Evolutionary conservation across 495 filamentous ascomycete species (phyloP), one percentile per base, ranked within the genome.

Genomic region (Astrothelium macrocarpum): DNA sequence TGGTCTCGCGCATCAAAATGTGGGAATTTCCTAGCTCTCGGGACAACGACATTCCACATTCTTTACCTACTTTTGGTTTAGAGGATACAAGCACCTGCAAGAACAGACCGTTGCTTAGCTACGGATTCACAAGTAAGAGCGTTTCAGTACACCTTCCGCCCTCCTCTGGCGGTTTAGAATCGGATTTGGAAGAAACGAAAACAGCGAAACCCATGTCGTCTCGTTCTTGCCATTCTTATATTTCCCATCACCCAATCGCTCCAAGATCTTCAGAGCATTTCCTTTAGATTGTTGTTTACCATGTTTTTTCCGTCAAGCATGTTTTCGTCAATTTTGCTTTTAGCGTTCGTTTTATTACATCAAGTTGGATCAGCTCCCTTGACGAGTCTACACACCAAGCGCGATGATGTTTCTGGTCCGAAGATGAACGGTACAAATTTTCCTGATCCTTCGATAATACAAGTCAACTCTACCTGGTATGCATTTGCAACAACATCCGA

Each of bases 381-480:
- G 5, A 49, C 14, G 14, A 49, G 45, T 18, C 45, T 18, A 20
- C 45, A 18, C 16, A 18, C 23, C 29, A 62, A 66, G 43, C 64
- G 67, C 31, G 62, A 46, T 43, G 46, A n/a, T n/a, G n/a, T 59
- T 9, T 23, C 61, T 18, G 64, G 64, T 10, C 64, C 67, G 3
- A 14, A 58, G 53, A 32, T 68, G 1, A 62, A 59, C 14, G 59
- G 46, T 11, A 58, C 60, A 39, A 67, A 69, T 43, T 69, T 69
- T 39, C 53, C 63, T 32, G 63, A 64, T 32, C 63, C 63, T 28
- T 34, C 63, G 9, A 64, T 64, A 56, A 34, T 64, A 23, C 45
- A 64, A 58, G 39, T 60, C 31, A 25, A 31, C 18, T 32, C 36
- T 25, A 64, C 63, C 31, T 64, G 63, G 63, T 60, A 64, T 43